phyloP scores from a whole-genome alignment of 148 eudicot species.

The Fallopia convolvulus region DNA sequence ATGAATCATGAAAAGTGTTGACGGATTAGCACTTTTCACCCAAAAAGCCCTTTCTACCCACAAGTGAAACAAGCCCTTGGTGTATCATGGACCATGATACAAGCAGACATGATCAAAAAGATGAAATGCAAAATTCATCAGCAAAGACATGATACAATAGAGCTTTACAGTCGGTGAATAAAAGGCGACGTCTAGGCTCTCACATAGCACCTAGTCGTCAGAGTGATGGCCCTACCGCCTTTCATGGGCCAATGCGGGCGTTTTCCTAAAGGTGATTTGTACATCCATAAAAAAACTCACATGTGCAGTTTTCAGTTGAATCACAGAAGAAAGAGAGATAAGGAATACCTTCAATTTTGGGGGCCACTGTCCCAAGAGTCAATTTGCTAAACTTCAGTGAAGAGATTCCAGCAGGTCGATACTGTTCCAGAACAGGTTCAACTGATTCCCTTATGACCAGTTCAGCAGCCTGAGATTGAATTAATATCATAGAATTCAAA shows the following conservation, averaged over 20 bases:
- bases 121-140: neutral
- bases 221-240: no score
- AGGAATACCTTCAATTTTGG: constrained; percentile 83
- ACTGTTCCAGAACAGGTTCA: constrained; percentile 92
- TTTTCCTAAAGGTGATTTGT: no score
- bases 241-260: no score
- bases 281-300: no score
- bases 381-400: constrained; percentile 90
- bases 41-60: no score
- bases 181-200: neutral
- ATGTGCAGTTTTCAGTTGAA: neutral
- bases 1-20: no score
- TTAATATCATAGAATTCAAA: neutral
- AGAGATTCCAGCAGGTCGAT: constrained; percentile 83
- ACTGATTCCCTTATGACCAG: constrained; percentile 80
- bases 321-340: neutral
- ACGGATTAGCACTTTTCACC: no score
- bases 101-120: neutral
- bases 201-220: no score
- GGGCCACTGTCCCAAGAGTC: constrained; percentile 94
- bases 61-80: no score
- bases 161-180: neutral
- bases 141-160: neutral
- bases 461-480: constrained; percentile 63
- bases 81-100: no score